Conservation (phyloP, 257 asterid species). For the Avicennia marina region DNA sequence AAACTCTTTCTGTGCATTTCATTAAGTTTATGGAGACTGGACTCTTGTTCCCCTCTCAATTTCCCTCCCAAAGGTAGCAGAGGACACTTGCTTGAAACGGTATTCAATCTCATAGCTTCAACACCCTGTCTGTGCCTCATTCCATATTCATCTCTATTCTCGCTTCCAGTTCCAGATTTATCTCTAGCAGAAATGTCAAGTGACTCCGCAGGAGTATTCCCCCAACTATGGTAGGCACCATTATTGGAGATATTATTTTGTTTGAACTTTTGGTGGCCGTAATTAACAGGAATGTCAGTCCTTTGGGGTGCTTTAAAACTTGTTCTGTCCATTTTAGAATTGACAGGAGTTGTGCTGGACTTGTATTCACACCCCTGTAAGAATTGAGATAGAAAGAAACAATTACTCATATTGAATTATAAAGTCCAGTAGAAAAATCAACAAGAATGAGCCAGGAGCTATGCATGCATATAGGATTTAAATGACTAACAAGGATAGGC, state of each 20-base stretch:
- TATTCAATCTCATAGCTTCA: conserved; percentile 30
- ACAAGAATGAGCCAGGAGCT: neutral
- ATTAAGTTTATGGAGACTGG: conserved; percentile 21
- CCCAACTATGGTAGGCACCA: conserved; percentile 33
- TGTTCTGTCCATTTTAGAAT: conserved; percentile 29
- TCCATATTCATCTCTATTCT: conserved; percentile 35
- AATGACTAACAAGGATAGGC: no score
- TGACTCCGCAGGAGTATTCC: conserved; percentile 26
- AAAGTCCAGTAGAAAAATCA: no score
- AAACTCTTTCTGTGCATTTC: conserved; percentile 17
- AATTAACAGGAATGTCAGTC: conserved; percentile 35
- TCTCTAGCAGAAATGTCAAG: conserved; percentile 40
- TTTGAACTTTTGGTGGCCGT: conserved; percentile 23
- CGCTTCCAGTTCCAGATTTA: conserved; percentile 27
- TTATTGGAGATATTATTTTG: conserved; percentile 19
- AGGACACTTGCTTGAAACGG: conserved; percentile 28
- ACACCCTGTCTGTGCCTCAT: conserved; percentile 26
- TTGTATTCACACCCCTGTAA: conserved; percentile 36
- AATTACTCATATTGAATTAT: neutral
- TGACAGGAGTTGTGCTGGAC: conserved; percentile 30
- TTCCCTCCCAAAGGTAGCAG: conserved; percentile 24
- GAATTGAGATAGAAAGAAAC: conserved; percentile 15
- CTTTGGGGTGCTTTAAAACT: conserved; percentile 26
- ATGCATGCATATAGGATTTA: no score
- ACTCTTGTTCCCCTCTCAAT: conserved; percentile 20